A percentile compares a stretch with the other conserved stretches of the same genome.
phyloP scores from a whole-genome alignment of 2,329 filamentous ascomycete species.

The Tolypocladium cylindrosporum region DNA sequence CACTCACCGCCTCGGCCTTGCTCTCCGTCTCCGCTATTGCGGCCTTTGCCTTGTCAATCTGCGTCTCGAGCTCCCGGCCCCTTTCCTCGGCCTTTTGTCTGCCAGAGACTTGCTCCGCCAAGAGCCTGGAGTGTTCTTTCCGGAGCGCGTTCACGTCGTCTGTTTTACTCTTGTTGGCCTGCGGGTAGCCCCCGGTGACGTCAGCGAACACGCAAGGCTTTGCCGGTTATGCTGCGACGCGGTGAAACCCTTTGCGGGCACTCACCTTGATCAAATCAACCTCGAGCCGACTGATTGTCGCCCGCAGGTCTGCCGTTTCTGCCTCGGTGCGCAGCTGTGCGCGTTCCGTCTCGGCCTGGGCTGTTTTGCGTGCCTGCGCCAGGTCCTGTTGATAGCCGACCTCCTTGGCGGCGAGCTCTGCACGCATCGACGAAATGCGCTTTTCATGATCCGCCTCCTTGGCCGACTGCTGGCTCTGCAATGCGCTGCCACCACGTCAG shows the following conservation, averaged over 20 bases:
- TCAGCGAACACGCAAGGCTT: neutral
- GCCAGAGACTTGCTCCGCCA: slow-evolving; percentile 25
- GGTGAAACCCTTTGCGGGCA: neutral
- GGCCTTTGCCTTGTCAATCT: slow-evolving; percentile 11
- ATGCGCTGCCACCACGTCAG: slow-evolving; percentile 11
- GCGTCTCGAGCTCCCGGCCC: slow-evolving; percentile 14
- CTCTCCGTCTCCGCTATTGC: slow-evolving; percentile 10
- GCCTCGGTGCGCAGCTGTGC: slow-evolving; percentile 41
- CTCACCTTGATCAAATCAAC: slow-evolving; percentile 50
- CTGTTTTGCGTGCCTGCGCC: slow-evolving; percentile 35
- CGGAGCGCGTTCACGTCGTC: slow-evolving; percentile 49
- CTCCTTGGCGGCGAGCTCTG: slow-evolving; percentile 11
- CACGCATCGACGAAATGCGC: slow-evolving; percentile 7
- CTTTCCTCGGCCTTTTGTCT: slow-evolving; percentile 15
- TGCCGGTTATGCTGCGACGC: neutral
- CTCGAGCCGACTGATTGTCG: slow-evolving; percentile 50
- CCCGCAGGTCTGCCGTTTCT: slow-evolving; percentile 53
- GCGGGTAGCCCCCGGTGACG: slow-evolving; percentile 2
- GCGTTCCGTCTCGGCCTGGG: slow-evolving; percentile 39
- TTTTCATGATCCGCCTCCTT: slow-evolving; percentile 13
- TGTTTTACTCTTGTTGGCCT: slow-evolving; percentile 50
- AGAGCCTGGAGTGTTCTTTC: slow-evolving; percentile 20
- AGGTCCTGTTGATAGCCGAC: slow-evolving; percentile 24
- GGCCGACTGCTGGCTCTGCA: slow-evolving; percentile 20
- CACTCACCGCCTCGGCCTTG: slow-evolving; percentile 16